Percentiles rank a stretch among this genome's conserved stretches.
Conservation (phyloP, 2,329 filamentous ascomycete genomes). For the Leptoxyphium fumago region DNA sequence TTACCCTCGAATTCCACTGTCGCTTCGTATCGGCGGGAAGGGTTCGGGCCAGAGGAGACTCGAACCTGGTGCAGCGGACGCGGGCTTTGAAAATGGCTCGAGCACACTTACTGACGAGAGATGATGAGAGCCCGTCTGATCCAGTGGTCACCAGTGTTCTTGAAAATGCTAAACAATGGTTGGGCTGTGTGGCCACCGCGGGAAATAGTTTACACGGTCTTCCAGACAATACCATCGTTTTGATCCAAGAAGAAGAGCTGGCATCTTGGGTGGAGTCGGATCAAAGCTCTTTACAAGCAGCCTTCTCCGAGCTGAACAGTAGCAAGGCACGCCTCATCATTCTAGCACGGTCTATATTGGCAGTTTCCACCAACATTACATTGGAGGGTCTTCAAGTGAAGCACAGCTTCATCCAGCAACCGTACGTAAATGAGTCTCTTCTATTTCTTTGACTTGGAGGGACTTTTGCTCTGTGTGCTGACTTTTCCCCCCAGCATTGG, state of each 20-base stretch:
- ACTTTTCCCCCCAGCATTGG: slow-evolving; percentile 7
- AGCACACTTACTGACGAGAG: not conserved
- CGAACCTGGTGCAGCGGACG: not conserved
- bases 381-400: slow-evolving; percentile 3
- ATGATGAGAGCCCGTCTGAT: not conserved
- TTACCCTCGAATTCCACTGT: slow-evolving; percentile 2
- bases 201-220: not conserved
- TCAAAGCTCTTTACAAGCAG: not conserved
- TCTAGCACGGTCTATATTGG: slow-evolving; percentile 1
- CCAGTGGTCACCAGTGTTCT: not conserved
- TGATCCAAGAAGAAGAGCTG: slow-evolving; percentile 1
- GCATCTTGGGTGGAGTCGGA: slow-evolving; percentile 1
- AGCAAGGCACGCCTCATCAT: slow-evolving; percentile 1
- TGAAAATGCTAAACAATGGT: not conserved
- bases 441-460: too few relatives aligned
- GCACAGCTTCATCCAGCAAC: slow-evolving; percentile 6
- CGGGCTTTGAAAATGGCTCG: not conserved
- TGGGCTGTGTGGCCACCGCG: not conserved
- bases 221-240: not conserved
- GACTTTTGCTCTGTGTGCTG: not conserved
- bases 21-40: not conserved
- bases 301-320: not conserved
- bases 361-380: not conserved
- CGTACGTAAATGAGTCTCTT: slow-evolving; percentile 4
- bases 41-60: not conserved